These are phyloP conservation scores for Magnusiomyces suaveolens DNA, from an alignment of 1,139 yeast genomes.

Conservation along the genomic window DNA sequence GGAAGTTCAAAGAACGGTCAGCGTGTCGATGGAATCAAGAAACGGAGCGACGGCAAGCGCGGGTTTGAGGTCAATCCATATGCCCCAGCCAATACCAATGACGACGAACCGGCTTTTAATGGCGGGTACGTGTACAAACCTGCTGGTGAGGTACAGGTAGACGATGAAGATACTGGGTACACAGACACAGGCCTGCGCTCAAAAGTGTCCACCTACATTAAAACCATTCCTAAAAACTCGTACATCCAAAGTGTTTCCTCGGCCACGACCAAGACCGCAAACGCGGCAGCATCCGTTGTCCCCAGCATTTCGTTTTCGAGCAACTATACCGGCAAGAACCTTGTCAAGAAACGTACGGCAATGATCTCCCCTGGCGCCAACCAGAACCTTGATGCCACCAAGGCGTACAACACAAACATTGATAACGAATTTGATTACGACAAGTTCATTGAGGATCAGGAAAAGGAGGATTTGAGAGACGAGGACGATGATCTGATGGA, in stretches of 20 bases:
- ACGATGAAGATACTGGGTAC: not conserved
- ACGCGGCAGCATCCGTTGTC: slow-evolving; percentile 2
- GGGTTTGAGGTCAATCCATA: not conserved
- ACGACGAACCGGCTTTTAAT: not conserved
- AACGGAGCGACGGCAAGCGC: not conserved
- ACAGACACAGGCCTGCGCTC: not conserved
- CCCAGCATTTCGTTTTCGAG: not conserved
- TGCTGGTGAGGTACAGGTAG: slow-evolving; percentile 8
- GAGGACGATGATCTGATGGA: not conserved
- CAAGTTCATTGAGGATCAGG: slow-evolving; percentile 17
- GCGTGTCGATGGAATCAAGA: not conserved
- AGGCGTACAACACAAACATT: slow-evolving; percentile 15
- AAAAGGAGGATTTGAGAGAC: slow-evolving; percentile 9
- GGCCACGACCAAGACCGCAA: slow-evolving; percentile 7
- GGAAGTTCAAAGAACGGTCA: not conserved
- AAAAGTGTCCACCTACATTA: not conserved
- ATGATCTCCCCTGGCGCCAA: not conserved
- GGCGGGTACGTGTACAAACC: slow-evolving; percentile 6
- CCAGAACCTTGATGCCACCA: slow-evolving; percentile 6
- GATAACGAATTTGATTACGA: slow-evolving; percentile 19
- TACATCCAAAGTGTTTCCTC: not conserved
- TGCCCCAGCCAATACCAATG: not conserved
- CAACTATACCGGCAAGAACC: not conserved
- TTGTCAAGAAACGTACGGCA: not conserved
- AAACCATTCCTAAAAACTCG: not conserved